A percentile compares a stretch with the other conserved stretches of the same genome.
These are phyloP conservation scores for Saraca asoca DNA, from an alignment of 331 rosid species.

Conservation along the genomic window DNA sequence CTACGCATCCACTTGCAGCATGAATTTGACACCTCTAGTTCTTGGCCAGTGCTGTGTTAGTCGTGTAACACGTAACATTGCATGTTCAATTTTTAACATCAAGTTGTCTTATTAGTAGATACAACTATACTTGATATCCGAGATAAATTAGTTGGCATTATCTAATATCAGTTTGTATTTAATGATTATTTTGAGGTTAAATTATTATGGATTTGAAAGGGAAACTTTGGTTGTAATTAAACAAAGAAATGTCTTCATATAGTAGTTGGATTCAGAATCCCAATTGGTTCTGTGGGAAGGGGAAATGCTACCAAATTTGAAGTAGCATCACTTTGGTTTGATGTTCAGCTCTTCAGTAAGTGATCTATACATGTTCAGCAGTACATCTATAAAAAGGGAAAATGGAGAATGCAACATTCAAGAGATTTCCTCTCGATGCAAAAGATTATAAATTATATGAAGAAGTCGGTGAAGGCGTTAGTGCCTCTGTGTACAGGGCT, in stretches of 20 bases:
- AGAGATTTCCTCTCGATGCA: slow-evolving; percentile 74
- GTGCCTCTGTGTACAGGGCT: slow-evolving; percentile 92
- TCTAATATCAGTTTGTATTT: slow-evolving; percentile 8
- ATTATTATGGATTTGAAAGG: slow-evolving; percentile 37
- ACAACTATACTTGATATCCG: slow-evolving; percentile 16
- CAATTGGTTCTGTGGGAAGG: slow-evolving; percentile 42
- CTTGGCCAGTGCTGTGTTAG: slow-evolving; percentile 21
- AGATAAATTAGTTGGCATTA: slow-evolving; percentile 14
- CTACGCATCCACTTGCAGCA: slow-evolving; percentile 10
- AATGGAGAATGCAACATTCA: slow-evolving; percentile 66
- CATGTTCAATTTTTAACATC: slow-evolving; percentile 24
- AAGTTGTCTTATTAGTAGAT: slow-evolving; percentile 24
- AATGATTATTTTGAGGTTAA: slow-evolving; percentile 31
- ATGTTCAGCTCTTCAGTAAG: slow-evolving; percentile 38
- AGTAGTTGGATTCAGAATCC: slow-evolving; percentile 41
- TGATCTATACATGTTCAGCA: slow-evolving; percentile 34
- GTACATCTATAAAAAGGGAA: slow-evolving; percentile 45
- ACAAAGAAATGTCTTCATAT: slow-evolving; percentile 26
- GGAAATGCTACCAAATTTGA: slow-evolving; percentile 56
- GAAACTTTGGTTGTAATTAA: slow-evolving; percentile 13
- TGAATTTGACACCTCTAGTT: slow-evolving; percentile 24
- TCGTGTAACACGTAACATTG: slow-evolving; percentile 22
- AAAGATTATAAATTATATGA: slow-evolving; percentile 82
- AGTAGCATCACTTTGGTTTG: slow-evolving; percentile 43
- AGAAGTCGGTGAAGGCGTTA: slow-evolving; percentile 99